Conservation (phyloP, 176 grass and related monocot species). For the Aegilops umbellulata region DNA sequence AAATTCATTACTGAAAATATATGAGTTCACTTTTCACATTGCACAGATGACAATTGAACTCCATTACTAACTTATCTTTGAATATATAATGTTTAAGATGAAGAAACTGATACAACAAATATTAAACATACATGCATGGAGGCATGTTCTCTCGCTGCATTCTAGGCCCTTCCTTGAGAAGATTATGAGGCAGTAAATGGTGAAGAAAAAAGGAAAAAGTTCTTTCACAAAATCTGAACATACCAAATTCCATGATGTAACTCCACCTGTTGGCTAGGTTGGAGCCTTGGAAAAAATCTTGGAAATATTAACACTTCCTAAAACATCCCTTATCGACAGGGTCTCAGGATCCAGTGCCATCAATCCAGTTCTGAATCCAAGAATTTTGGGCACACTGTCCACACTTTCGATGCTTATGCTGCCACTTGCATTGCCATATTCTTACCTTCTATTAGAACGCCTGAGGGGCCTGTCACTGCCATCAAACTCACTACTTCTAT, state of each 20-base stretch:
- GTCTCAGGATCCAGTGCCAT: neutral
- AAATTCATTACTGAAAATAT: neutral
- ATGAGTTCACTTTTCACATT: neutral
- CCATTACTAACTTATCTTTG: neutral
- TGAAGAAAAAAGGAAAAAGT: neutral
- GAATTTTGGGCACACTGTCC: neutral
- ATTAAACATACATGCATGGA: constrained; percentile 8
- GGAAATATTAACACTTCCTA: constrained; percentile 1
- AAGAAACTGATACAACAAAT: constrained; percentile 6
- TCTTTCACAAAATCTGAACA: constrained; percentile 1
- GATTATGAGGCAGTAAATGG: neutral
- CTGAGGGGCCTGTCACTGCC: constrained; percentile 12
- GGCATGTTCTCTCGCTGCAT: neutral
- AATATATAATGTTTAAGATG: neutral
- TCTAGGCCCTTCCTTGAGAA: neutral
- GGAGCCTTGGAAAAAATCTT: neutral
- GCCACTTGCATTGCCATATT: neutral
- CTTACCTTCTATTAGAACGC: constrained; percentile 33
- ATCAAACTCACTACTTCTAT: constrained; percentile 31
- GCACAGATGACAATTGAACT: neutral
- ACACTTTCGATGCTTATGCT: neutral
- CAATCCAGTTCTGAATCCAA: neutral
- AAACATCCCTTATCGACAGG: neutral
- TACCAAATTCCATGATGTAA: neutral
- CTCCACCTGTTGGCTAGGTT: neutral